Evolutionary conservation across 495 filamentous ascomycete genomes (phyloP).

Genomic region (Talaromyces thailandensis): DNA sequence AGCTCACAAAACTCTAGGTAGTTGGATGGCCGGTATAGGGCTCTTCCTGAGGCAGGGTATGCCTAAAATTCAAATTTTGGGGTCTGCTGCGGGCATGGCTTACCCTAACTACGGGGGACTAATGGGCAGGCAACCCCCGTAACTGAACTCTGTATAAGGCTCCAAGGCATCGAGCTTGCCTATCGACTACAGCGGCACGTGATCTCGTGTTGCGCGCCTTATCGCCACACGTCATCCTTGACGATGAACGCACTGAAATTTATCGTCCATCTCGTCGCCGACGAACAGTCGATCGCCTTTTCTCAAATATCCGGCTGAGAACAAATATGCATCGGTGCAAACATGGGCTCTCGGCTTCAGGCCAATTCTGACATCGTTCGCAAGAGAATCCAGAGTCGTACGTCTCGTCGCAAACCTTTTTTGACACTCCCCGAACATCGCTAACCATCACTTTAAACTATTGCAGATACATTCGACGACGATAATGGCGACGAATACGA

Average conservation of each 20-base stretch:
- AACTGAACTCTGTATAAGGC: background rate
- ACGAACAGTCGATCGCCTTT: background rate
- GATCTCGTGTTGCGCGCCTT: background rate
- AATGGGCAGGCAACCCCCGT: too few species aligned
- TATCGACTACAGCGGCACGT: background rate
- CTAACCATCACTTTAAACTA: conserved; percentile 9
- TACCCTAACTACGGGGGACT: too few species aligned
- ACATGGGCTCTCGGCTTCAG: conserved; percentile 74
- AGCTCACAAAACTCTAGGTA: background rate
- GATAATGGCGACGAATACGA: conserved; percentile 91
- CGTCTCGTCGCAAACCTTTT: conserved; percentile 6
- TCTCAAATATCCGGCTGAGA: conserved; percentile 10
- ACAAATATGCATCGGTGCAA: conserved; percentile 17
- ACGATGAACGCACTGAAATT: background rate
- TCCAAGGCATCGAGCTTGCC: background rate
- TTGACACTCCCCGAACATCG: background rate
- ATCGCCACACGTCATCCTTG: conserved; percentile 6
- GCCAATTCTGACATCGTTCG: conserved; percentile 66
- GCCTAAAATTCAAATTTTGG: background rate
- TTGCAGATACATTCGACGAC: conserved; percentile 46
- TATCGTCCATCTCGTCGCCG: background rate
- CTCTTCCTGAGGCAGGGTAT: background rate
- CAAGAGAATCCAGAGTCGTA: conserved; percentile 73
- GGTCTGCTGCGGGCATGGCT: background rate
- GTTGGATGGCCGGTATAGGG: background rate